Percentiles rank a stretch among this genome's conserved stretches.
phyloP scores from a whole-genome alignment of 2,329 filamentous ascomycete genomes.

The Aschersonia sp. region DNA sequence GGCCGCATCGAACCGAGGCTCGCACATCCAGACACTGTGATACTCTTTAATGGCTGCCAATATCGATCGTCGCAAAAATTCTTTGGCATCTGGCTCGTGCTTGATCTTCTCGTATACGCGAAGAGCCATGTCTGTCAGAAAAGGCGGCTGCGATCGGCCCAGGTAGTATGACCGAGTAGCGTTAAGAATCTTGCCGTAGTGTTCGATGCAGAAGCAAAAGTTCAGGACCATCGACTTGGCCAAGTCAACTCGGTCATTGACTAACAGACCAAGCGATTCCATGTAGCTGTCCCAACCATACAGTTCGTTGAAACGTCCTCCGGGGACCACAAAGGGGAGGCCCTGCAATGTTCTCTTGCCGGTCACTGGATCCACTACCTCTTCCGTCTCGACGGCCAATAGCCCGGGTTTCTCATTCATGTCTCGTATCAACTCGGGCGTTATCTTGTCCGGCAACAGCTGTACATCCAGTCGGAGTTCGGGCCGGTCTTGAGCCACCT shows the following conservation, averaged over 20 bases:
- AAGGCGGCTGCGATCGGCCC: slow-evolving; percentile 84
- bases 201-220: slow-evolving; percentile 95
- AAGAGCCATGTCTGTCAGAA: slow-evolving; percentile 93
- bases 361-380: slow-evolving; percentile 44
- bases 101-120: slow-evolving; percentile 90
- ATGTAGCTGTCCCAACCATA: slow-evolving; percentile 99
- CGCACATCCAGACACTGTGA: slow-evolving; percentile 71
- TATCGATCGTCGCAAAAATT: slow-evolving; percentile 69
- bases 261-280: slow-evolving; percentile 79
- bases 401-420: slow-evolving; percentile 82
- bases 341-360: slow-evolving; percentile 63
- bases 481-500: slow-evolving; percentile 63
- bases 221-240: slow-evolving; percentile 92
- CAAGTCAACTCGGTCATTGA: slow-evolving; percentile 72
- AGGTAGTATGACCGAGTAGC: slow-evolving; percentile 95
- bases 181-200: slow-evolving; percentile 97
- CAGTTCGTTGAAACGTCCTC: slow-evolving; percentile 92
- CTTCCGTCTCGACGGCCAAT: slow-evolving; percentile 79
- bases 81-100: slow-evolving; percentile 62
- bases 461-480: slow-evolving; percentile 81
- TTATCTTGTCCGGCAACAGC: slow-evolving; percentile 62
- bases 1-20: slow-evolving; percentile 62
- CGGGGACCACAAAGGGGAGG: slow-evolving; percentile 91
- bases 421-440: slow-evolving; percentile 65
- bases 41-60: slow-evolving; percentile 96